Percentiles rank a stretch among this genome's conserved stretches.
Conservation (phyloP, 2,329 filamentous ascomycete genomes). For the Colletotrichum salicis region DNA sequence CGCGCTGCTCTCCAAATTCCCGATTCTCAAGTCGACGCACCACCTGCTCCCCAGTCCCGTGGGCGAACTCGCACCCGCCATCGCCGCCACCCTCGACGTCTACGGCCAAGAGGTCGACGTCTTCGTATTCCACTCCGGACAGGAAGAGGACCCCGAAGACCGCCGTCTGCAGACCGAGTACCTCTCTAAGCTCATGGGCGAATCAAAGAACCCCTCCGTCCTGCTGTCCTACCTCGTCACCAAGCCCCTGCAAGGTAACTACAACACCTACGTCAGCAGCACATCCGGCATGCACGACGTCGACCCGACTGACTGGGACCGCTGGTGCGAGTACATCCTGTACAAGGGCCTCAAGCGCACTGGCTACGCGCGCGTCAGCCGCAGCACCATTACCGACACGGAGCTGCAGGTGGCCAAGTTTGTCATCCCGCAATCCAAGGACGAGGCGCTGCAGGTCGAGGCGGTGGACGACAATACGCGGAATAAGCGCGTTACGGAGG, state of each 20-base stretch:
- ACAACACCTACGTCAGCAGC: constrained; percentile 92
- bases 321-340: constrained; percentile 99
- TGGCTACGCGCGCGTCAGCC: constrained; percentile 89
- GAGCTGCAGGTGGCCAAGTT: constrained; percentile 98
- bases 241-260: constrained; percentile 90
- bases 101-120: constrained; percentile 92
- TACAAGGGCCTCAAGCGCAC: constrained; percentile 89
- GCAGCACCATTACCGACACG: constrained; percentile 94
- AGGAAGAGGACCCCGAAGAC: constrained; percentile 96
- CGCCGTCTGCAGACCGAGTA: constrained; percentile 88
- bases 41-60: constrained; percentile 93
- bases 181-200: constrained; percentile 87
- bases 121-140: constrained; percentile 98
- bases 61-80: constrained; percentile 93
- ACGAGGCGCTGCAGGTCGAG: constrained; percentile 60
- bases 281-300: constrained; percentile 94
- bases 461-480: constrained; percentile 63
- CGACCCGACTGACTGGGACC: constrained; percentile 90
- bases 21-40: constrained; percentile 95
- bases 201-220: constrained; percentile 81
- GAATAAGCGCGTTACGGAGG: constrained; percentile 70
- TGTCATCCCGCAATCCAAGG: constrained; percentile 77
- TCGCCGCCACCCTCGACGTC: constrained; percentile 94
- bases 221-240: constrained; percentile 93
- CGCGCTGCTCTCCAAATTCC: constrained; percentile 94